Evolutionary conservation across 106 monocot genomes (phyloP), one percentile per base, ranked within the genome.

Genomic region (Ottelia alismoides): DNA sequence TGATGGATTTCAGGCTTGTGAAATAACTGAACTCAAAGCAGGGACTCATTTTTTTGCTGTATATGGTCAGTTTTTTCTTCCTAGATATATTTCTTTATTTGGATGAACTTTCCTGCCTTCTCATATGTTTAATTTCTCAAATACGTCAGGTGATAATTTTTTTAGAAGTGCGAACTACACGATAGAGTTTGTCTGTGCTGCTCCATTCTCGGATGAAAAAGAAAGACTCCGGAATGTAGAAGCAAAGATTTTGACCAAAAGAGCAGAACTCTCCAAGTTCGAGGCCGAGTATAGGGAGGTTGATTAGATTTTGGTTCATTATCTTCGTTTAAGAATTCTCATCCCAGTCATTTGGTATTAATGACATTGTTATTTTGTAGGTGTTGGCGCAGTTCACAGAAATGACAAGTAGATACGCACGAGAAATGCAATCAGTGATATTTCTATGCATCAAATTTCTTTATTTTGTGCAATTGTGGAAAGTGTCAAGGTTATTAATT

Each of bases 1-100:
- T 69, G 98, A 98, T 67, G 98, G 90, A 27, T 98, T 90, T 70
- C 90, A 83, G 71, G 79, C 89, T 25, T 98, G 90, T 60, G 98
- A 98, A 82, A 75, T 98, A 69, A 90, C 77, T 74, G 84, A 85
- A 51, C 64, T 98, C 28, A 98, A 90, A 75, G 72, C 82, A 55
- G 98, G 98, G 55, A 98, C 72, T n/a, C 98, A 98, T 68, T 31
- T 80, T 14, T 98, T 98, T 78, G 82, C 90, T 70, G 74, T 96
- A 26, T 96, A 96, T 81, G 94, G 70, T 62, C 17, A 27, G 55
- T 53, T 54, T 16, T 43, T 16, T 43, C 40, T 43, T 16, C 16
- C 40, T 43, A 6, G 6, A 6, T 43, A 6, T 43, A 6, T 43
- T 16, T 43, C 40, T 43, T 16, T 7, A 16, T 43, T 6, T 43